phyloP scores from a whole-genome alignment of 1,284 basidiomycete species.

The Microbotryomycetes sp. region DNA sequence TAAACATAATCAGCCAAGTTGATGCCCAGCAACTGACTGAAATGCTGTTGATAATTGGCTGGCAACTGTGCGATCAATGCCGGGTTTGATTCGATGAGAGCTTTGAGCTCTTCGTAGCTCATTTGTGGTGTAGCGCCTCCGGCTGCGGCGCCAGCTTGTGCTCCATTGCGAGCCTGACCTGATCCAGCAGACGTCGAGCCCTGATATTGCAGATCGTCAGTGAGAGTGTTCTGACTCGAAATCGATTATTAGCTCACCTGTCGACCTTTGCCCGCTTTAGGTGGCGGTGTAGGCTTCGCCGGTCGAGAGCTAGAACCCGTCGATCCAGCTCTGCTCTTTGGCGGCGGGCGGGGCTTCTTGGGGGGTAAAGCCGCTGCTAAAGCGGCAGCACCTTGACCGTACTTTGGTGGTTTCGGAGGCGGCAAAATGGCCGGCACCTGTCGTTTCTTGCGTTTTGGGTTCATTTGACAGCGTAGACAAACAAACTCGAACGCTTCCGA shows the following conservation, averaged over 20 bases:
- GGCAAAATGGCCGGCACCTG: not conserved
- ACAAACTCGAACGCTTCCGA: constrained; percentile 26
- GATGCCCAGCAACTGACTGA: constrained; percentile 4
- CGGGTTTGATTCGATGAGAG: constrained; percentile 20
- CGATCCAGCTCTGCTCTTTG: not conserved
- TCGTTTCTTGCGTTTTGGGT: constrained; percentile 3
- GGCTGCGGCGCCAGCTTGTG: not conserved
- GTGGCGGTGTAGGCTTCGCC: not conserved
- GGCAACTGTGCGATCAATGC: constrained; percentile 27
- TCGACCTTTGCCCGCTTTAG: too few relatives aligned
- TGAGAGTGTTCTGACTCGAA: too few relatives aligned
- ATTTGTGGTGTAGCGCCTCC: constrained; percentile 13
- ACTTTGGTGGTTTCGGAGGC: not conserved
- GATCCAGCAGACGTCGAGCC: too few relatives aligned
- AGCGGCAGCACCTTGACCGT: not conserved
- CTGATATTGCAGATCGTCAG: too few relatives aligned
- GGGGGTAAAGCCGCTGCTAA: not conserved
- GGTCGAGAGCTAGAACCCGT: not conserved
- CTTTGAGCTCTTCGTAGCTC: constrained; percentile 23
- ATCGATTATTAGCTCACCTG: too few relatives aligned
- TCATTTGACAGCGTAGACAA: constrained; percentile 17
- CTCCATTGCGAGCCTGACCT: too few relatives aligned
- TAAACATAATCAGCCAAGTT: not conserved
- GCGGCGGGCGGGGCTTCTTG: not conserved
- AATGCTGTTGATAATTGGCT: constrained; percentile 22